phyloP scores from a whole-genome alignment of 2,329 filamentous ascomycete species.

The Blastomyces emzantsi region DNA sequence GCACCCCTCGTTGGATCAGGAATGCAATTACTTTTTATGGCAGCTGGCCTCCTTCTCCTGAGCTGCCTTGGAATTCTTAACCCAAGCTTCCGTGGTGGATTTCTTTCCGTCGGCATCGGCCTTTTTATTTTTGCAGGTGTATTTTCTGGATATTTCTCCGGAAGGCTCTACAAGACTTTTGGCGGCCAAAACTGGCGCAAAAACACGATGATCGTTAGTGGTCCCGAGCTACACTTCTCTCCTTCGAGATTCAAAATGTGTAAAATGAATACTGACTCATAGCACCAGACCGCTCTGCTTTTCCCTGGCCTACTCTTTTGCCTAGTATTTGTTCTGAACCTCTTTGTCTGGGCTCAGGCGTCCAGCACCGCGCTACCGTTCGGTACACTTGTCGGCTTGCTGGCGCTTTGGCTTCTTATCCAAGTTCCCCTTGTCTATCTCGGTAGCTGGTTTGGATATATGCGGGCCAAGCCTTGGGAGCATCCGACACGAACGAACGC shows the following conservation, averaged over 20 bases:
- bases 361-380: slow-evolving; percentile 83
- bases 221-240: neutral
- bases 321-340: slow-evolving; percentile 68
- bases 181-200: slow-evolving; percentile 64
- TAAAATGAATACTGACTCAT: slow-evolving; percentile 8
- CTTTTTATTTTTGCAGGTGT: slow-evolving; percentile 75
- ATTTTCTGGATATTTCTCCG: slow-evolving; percentile 83
- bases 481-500: slow-evolving; percentile 70
- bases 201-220: slow-evolving; percentile 57
- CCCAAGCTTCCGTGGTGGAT: slow-evolving; percentile 81
- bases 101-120: slow-evolving; percentile 73
- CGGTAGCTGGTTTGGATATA: slow-evolving; percentile 69
- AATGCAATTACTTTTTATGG: slow-evolving; percentile 79
- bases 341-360: slow-evolving; percentile 85
- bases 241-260: neutral
- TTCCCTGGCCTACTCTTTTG: slow-evolving; percentile 71
- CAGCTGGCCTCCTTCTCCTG: slow-evolving; percentile 59
- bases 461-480: slow-evolving; percentile 59
- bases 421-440: slow-evolving; percentile 77
- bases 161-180: slow-evolving; percentile 73
- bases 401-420: slow-evolving; percentile 73
- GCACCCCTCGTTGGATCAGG: slow-evolving; percentile 77
- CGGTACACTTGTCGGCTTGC: slow-evolving; percentile 61
- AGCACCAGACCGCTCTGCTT: slow-evolving; percentile 55
- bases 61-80: slow-evolving; percentile 72